These are phyloP conservation scores for Cercospora janseana DNA, from an alignment of 2,329 filamentous ascomycete genomes.

Conservation along the genomic window DNA sequence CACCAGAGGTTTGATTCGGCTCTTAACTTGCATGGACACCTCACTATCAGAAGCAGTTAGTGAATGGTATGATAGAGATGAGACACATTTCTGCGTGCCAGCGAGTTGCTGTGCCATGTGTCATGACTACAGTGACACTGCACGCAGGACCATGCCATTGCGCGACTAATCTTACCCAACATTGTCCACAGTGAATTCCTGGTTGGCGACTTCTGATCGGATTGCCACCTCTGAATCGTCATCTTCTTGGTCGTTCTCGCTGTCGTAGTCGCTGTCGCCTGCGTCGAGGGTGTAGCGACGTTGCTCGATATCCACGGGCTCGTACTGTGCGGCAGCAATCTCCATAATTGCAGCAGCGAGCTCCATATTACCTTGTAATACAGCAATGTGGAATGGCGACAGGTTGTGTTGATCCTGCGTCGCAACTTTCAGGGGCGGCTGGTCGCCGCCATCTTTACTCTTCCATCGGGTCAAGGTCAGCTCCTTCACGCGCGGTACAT, in stretches of 20 bases:
- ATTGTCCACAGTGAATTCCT: slow-evolving; percentile 72
- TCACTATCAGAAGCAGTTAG: no score
- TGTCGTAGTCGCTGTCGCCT: slow-evolving; percentile 36
- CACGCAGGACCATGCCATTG: no score
- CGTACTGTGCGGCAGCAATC: slow-evolving; percentile 68
- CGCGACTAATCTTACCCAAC: no score
- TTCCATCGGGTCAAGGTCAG: slow-evolving; percentile 62
- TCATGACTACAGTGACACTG: no score
- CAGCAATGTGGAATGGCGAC: slow-evolving; percentile 66
- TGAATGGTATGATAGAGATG: no score
- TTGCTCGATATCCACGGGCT: slow-evolving; percentile 39
- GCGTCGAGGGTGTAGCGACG: slow-evolving; percentile 33
- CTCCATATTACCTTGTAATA: slow-evolving; percentile 63
- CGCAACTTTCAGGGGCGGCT: slow-evolving; percentile 64
- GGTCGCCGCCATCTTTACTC: slow-evolving; percentile 46
- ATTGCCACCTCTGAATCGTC: slow-evolving; percentile 35
- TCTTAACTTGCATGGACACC: slow-evolving; percentile 66
- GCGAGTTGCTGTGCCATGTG: no score
- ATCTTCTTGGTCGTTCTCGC: slow-evolving; percentile 34
- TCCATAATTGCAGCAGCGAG: slow-evolving; percentile 66
- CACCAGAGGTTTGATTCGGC: slow-evolving; percentile 54
- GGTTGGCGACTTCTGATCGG: slow-evolving; percentile 57
- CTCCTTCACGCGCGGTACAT: slow-evolving; percentile 63
- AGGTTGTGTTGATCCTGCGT: slow-evolving; percentile 53
- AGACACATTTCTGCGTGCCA: no score